Conservation (phyloP, 2,329 filamentous ascomycete genomes). For the Diaporthe citri region DNA sequence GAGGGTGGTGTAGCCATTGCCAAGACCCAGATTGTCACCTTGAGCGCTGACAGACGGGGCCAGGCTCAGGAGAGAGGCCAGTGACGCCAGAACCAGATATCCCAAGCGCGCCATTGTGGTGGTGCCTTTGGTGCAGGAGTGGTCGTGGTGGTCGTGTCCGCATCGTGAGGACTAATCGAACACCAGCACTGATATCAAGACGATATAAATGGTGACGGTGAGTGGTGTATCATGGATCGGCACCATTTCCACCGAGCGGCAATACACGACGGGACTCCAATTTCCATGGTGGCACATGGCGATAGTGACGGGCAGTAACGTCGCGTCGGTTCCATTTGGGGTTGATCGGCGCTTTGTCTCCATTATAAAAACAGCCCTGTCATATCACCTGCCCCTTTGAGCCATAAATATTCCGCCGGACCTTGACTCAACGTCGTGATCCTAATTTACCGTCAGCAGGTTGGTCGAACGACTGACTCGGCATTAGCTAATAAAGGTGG, state of each 20-base stretch:
- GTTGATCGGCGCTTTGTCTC: constrained; percentile 18
- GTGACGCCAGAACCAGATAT: constrained; percentile 5
- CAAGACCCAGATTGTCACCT: constrained; percentile 53
- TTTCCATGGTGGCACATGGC: constrained; percentile 27
- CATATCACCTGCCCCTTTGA: constrained; percentile 29
- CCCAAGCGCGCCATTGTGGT: constrained; percentile 6
- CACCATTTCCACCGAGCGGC: constrained; percentile 31
- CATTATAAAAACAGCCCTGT: constrained; percentile 9
- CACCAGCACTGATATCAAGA: background rate
- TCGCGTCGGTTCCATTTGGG: constrained; percentile 20
- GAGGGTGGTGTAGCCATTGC: constrained; percentile 55
- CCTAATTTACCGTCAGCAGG: constrained; percentile 1
- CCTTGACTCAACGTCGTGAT: constrained; percentile 5
- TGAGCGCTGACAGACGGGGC: constrained; percentile 27
- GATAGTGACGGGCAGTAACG: constrained; percentile 29
- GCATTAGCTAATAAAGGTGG: constrained; percentile 19
- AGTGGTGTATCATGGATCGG: constrained; percentile 28
- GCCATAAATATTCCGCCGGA: background rate
- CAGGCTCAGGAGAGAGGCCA: constrained; percentile 14
- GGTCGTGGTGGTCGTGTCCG: background rate
- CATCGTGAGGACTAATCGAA: background rate
- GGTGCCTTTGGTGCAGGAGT: background rate
- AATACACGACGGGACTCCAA: constrained; percentile 16
- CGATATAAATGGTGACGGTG: background rate
- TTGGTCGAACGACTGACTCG: constrained; percentile 4